Base-by-base conservation (phyloP, 495 filamentous ascomycete species). In the Ramalina intermedia region DNA sequence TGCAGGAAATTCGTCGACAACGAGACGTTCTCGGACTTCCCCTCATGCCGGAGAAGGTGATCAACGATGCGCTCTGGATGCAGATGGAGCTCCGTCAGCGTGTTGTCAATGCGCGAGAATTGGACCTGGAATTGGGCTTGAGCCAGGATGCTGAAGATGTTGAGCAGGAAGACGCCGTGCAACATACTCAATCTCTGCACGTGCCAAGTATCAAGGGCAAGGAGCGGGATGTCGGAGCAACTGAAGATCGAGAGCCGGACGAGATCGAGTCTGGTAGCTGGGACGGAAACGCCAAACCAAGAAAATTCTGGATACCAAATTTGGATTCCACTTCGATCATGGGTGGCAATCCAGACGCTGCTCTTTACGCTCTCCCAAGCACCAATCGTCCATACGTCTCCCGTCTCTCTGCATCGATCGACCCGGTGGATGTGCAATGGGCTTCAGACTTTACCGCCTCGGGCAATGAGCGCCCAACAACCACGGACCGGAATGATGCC, bases 281-380 rank as follows among this genome's bases (percentile, higher is more conserved):
- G 70, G 70, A 74, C 54, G 66, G 62, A 11, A 72, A 72, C 41
- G 71, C 63, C 7, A 67, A 65, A 53, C 71, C 68, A 16, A 63
- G 69, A 41, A 78, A 75, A 47, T 79, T 76, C 60, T 74, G 71
- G 64, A 77, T 79, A 43, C 75, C 75, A 21, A 70, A 65, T 37
- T 65, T 68, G 45, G 75, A 79, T 49, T 73, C 73, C 47, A 79
- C 76, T 23, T 75, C 73, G 4, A 69, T 79, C 23, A 74, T 76
- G 51, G 75, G 75, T 21, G 75, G 73, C 35, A 64, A 63, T 17
- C 58, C 66, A 6, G 71, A 73, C 24, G 63, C 66, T 6, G 63
- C 67, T n/a, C 60, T 57, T 16, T 58, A 63, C n/a, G 51, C 60
- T 29, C 43, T 56, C 26, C 50, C 49, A 16, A 58, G 50, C 42